Base-by-base conservation (phyloP, 2,329 filamentous ascomycete species). In the Fusarium aywerte region DNA sequence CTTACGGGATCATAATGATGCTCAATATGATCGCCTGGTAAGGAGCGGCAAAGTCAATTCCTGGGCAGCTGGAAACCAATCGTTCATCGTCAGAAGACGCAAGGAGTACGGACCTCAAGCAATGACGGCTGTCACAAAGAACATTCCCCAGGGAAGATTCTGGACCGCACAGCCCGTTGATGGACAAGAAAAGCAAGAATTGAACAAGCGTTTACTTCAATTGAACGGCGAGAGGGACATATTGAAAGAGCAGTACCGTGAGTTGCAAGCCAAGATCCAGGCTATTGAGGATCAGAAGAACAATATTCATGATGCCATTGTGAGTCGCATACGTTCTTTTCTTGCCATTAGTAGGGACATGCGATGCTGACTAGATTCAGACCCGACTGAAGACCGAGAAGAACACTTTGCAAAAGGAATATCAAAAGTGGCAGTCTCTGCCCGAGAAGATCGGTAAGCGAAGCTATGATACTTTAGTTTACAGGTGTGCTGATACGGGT, bases 91-190 rank as follows among this genome's bases (percentile, higher is more conserved):
- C 50, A 84, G 83, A 7, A 87, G 91, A 16, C 89, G 95, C 45
- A 85, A 83, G 67, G 95, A 98, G 76, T 97, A 97, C 77, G 93
- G 92, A 3, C 85, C 88, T 3, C 81, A 84, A 45, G 92, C 90
- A 15, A 87, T 87, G 45, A 92, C 92, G 2, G 93, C 91, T 1
- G 82, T 84, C 21, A 89, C 91, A 15, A 86, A 83, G 33, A 81
- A 81, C 53, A 80, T 97, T 15, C 81, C 77, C 16, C 79, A 78
- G 3, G 92, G 92, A 6, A 81, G 76, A 33, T 87, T 86, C 73
- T 97, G 96, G 89, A 93, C 89, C 1, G 88, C 93, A 43, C 89
- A 92, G 63, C 90, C 92, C 4, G 85, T 93, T 8, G 92, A 97
- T 74, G 79, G 80, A 5, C 81, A 86, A 21, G 89, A 86, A 60